A percentile compares a stretch with the other conserved stretches of the same genome.
Evolutionary conservation across 2,329 filamentous ascomycete genomes (phyloP).

Genomic region (Talaromyces sp.): DNA sequence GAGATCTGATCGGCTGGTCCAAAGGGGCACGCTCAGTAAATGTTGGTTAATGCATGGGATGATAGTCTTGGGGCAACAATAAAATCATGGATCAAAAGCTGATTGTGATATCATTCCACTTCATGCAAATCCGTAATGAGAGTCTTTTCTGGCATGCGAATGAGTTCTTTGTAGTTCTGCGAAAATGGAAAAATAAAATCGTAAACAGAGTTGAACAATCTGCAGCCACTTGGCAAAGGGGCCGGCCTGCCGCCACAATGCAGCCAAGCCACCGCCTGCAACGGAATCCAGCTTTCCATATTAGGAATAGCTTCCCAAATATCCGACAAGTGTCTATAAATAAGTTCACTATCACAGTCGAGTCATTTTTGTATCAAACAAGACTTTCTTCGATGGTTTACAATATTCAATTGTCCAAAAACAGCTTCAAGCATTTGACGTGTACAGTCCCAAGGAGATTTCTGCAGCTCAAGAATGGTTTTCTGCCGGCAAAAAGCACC

Average conservation of each 20-base stretch:
- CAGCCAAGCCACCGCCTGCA: background rate
- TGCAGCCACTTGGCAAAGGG: conserved; percentile 1
- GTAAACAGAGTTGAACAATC: background rate
- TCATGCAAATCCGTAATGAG: too few species aligned
- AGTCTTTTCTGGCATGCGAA: too few species aligned
- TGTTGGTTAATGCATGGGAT: background rate
- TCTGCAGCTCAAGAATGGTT: too few species aligned
- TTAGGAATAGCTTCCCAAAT: too few species aligned
- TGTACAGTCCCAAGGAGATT: background rate
- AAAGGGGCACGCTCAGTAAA: background rate
- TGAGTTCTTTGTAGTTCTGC: background rate
- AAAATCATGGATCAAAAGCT: background rate
- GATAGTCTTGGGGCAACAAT: background rate
- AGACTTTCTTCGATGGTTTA: background rate
- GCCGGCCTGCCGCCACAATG: background rate
- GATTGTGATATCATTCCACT: background rate
- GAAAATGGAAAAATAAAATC: background rate
- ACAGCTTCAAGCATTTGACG: too few species aligned
- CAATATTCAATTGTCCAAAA: too few species aligned
- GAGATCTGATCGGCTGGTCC: background rate
- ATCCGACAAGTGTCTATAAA: too few species aligned
- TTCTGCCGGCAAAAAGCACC: too few species aligned
- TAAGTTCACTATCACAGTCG: too few species aligned
- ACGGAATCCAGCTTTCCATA: background rate
- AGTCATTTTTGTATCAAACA: background rate